phyloP scores from a whole-genome alignment of 495 filamentous ascomycete genomes.

The Talaromyces proteolyticus region DNA sequence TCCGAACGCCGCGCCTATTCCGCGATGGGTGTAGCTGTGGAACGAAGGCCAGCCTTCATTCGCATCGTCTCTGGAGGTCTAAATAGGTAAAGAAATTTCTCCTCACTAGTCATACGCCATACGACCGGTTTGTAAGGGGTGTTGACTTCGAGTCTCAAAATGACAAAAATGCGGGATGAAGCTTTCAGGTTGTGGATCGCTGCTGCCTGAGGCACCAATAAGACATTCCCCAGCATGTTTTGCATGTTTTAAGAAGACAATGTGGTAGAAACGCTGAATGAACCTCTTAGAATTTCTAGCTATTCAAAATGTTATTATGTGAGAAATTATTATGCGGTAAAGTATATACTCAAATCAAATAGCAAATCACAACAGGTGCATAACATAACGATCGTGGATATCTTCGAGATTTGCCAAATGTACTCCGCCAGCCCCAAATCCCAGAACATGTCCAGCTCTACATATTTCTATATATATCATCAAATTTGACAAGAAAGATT shows the following conservation, averaged over 20 bases:
- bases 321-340: neutral
- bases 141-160: neutral
- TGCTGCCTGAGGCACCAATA: constrained; percentile 3
- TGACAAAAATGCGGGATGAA: neutral
- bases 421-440: neutral
- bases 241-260: too few relatives aligned
- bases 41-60: neutral
- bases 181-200: neutral
- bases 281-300: too few relatives aligned
- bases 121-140: neutral
- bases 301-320: too few relatives aligned
- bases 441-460: neutral
- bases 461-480: neutral
- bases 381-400: neutral
- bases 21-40: neutral
- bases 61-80: neutral
- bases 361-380: neutral
- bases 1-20: neutral
- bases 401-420: neutral
- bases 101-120: neutral
- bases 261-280: too few relatives aligned
- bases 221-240: too few relatives aligned
- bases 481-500: neutral
- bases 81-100: neutral
- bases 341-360: neutral